Conservation (phyloP, 2,329 filamentous ascomycete genomes). For the Ascochyta koolunga region DNA sequence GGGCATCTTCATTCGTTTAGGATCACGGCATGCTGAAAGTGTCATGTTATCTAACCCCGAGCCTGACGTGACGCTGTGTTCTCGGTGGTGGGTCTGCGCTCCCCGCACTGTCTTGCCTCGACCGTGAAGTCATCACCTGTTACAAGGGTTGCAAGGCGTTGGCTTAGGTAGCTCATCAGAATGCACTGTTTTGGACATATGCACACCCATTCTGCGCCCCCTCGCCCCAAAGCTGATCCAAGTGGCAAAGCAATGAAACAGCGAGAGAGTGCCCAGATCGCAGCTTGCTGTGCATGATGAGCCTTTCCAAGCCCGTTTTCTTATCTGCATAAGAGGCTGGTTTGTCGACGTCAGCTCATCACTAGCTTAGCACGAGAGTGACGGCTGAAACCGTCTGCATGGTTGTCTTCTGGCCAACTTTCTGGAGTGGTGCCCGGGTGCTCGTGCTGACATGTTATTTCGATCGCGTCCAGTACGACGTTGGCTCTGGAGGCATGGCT, state of each 20-base stretch:
- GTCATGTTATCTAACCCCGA: neutral
- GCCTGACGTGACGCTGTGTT: neutral
- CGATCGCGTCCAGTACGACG: neutral
- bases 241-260: conserved; percentile 11
- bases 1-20: too few species aligned
- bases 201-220: neutral
- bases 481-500: neutral
- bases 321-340: neutral
- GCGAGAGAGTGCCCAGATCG: conserved; percentile 1
- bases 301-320: neutral
- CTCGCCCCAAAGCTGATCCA: neutral
- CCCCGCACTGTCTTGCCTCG: neutral
- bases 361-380: neutral
- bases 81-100: neutral
- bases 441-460: neutral
- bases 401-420: neutral
- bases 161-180: neutral
- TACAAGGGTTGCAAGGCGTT: neutral
- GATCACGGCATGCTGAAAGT: too few species aligned
- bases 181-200: neutral
- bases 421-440: neutral
- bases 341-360: neutral
- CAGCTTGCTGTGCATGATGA: neutral
- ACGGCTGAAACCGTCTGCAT: neutral
- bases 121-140: neutral